Evolutionary conservation across 306 rosid genomes (phyloP).

Genomic region (Vigna trinervia): DNA sequence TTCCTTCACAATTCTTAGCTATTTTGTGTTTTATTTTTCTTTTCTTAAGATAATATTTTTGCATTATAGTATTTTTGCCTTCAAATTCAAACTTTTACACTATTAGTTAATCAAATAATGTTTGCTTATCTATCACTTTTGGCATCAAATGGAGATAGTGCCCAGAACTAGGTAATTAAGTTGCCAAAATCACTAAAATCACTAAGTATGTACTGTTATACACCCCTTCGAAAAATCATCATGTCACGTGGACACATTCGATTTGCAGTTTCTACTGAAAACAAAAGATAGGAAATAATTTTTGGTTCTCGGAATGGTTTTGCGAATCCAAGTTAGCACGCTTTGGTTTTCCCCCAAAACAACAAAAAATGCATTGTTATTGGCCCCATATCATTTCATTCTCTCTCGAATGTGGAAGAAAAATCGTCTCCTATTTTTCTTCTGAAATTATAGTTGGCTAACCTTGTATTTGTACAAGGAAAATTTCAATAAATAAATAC

Average conservation of each 20-base stretch:
- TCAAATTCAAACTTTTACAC: not conserved
- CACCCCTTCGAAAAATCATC: not conserved
- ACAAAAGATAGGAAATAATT: not conserved
- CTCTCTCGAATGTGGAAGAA: conserved; percentile 27
- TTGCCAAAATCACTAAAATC: conserved; percentile 7
- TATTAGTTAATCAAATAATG: not conserved
- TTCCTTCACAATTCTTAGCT: too few relatives aligned
- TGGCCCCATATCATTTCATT: conserved; percentile 6
- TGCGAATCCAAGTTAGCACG: conserved; percentile 18
- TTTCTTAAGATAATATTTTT: too few relatives aligned
- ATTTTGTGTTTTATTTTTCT: not conserved
- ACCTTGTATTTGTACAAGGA: conserved; percentile 40
- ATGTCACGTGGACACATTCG: not conserved
- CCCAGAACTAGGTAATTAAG: not conserved
- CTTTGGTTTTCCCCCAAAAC: not conserved
- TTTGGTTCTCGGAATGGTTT: not conserved
- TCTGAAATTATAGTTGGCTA: conserved; percentile 26
- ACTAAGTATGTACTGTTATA: not conserved
- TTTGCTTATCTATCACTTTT: not conserved
- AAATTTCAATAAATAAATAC: conserved; percentile 5
- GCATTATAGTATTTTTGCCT: too few relatives aligned
- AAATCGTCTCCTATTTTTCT: conserved; percentile 18
- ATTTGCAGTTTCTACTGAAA: not conserved
- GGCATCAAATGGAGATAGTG: not conserved
- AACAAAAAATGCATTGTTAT: not conserved